A percentile compares a stretch with the other conserved stretches of the same genome.
These are phyloP conservation scores for Umbelopsis sp. DNA, from an alignment of 371 early-diverging fungal species.

Conservation along the genomic window DNA sequence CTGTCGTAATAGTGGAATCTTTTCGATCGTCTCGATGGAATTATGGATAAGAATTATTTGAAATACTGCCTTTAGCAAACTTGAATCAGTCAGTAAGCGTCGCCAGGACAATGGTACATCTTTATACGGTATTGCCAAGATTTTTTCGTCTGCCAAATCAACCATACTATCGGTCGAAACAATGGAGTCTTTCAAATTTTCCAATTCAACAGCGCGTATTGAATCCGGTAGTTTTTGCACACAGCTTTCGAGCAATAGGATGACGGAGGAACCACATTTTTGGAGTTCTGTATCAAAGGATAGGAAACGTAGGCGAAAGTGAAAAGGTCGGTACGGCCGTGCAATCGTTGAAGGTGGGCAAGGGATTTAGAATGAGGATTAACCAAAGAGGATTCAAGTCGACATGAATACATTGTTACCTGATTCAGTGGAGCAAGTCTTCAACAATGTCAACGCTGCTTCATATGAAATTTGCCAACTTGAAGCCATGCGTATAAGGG, in stretches of 20 bases:
- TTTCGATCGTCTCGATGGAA: background rate
- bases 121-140: conserved; percentile 48
- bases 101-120: conserved; percentile 62
- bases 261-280: conserved; percentile 2
- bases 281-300: background rate
- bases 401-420: background rate
- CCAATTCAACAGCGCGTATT: background rate
- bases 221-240: background rate
- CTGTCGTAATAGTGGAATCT: conserved; percentile 28
- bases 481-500: background rate
- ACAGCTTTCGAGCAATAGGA: background rate
- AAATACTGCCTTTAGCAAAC: conserved; percentile 45
- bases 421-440: background rate
- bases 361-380: no score
- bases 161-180: conserved; percentile 26
- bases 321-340: no score
- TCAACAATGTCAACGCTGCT: background rate
- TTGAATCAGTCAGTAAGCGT: conserved; percentile 59
- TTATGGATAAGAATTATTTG: conserved; percentile 26
- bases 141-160: conserved; percentile 46
- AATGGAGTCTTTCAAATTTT: background rate
- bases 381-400: background rate
- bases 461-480: background rate
- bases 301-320: background rate
- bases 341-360: no score